A percentile compares a stretch with the other conserved stretches of the same genome.
Evolutionary conservation across 805 yeast genomes (phyloP).

Genomic region (Sporopachydermia lactativora): DNA sequence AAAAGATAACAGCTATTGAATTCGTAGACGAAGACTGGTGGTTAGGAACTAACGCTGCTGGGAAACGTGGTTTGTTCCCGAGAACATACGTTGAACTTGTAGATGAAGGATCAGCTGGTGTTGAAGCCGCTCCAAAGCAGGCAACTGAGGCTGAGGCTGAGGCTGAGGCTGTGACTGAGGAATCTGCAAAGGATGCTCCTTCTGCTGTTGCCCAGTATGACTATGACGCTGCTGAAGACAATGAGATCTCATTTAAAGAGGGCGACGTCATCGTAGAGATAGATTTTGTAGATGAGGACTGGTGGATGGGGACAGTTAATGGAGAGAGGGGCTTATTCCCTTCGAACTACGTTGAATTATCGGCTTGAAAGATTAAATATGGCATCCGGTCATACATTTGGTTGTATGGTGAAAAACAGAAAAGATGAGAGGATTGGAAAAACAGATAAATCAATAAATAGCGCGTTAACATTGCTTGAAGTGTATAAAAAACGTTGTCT

Average conservation of each 20-base stretch:
- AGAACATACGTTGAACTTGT: slow-evolving; percentile 59
- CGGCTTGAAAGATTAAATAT: too few relatives aligned
- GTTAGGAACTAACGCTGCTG: slow-evolving; percentile 65
- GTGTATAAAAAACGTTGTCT: too few relatives aligned
- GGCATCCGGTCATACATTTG: too few relatives aligned
- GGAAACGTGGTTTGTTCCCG: slow-evolving; percentile 83
- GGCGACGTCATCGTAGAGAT: slow-evolving; percentile 73
- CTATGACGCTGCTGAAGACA: slow-evolving; percentile 86
- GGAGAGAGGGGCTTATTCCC: slow-evolving; percentile 87
- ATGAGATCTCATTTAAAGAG: slow-evolving; percentile 74
- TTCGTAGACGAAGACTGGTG: slow-evolving; percentile 77
- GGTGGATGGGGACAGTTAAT: slow-evolving; percentile 87
- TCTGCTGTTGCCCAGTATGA: slow-evolving; percentile 58
- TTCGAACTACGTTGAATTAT: slow-evolving; percentile 56
- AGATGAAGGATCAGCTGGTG: slow-evolving; percentile 18
- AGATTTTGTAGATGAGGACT: slow-evolving; percentile 84
- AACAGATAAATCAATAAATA: too few relatives aligned
- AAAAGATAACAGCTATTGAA: slow-evolving; percentile 48
- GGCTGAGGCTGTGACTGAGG: slow-evolving; percentile 13
- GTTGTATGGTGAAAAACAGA: too few relatives aligned
- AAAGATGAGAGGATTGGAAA: too few relatives aligned
- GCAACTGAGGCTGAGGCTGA: slow-evolving; percentile 13
- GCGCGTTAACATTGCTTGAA: too few relatives aligned
- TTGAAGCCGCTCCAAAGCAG: slow-evolving; percentile 10
- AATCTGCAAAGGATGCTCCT: slow-evolving; percentile 18